Evolutionary conservation across 2,329 filamentous ascomycete species (phyloP).

Genomic region (Pseudogymnoascus pannorum): DNA sequence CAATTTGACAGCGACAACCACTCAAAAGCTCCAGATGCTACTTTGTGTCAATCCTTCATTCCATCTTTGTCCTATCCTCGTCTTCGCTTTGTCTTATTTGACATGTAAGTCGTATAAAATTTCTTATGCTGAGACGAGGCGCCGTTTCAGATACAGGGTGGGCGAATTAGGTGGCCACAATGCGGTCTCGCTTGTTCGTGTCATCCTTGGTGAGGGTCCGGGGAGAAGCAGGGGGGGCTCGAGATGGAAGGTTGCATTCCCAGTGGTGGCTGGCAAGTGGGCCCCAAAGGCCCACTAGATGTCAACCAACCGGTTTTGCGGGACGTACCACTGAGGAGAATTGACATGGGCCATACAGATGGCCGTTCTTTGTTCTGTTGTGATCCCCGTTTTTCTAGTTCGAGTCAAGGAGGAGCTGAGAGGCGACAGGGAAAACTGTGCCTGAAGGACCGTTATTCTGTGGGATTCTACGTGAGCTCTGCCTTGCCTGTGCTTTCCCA

Average conservation of each 20-base stretch:
- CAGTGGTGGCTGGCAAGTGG: slow-evolving; percentile 4
- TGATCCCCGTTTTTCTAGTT: not conserved
- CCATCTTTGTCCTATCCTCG: slow-evolving; percentile 1
- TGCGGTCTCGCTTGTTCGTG: slow-evolving; percentile 4
- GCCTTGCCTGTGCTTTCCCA: not conserved
- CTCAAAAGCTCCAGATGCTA: not conserved
- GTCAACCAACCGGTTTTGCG: slow-evolving; percentile 7
- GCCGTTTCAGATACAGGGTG: slow-evolving; percentile 3
- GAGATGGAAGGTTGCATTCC: slow-evolving; percentile 7
- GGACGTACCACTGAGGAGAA: slow-evolving; percentile 4
- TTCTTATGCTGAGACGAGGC: slow-evolving; percentile 6
- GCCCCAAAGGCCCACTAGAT: not conserved
- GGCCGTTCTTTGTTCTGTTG: not conserved
- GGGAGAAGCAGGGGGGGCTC: not conserved
- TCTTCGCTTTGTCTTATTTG: not conserved
- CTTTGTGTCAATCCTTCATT: not conserved
- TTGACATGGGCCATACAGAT: slow-evolving; percentile 3
- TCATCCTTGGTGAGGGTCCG: slow-evolving; percentile 5
- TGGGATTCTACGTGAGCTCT: not conserved
- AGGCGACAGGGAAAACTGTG: not conserved
- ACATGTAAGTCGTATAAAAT: slow-evolving; percentile 1
- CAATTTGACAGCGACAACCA: not conserved
- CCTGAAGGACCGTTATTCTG: not conserved
- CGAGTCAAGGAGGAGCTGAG: not conserved
- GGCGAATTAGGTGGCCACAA: slow-evolving; percentile 2